phyloP scores from a whole-genome alignment of 1,284 basidiomycete species.

The Ceratobasidium sp. region DNA sequence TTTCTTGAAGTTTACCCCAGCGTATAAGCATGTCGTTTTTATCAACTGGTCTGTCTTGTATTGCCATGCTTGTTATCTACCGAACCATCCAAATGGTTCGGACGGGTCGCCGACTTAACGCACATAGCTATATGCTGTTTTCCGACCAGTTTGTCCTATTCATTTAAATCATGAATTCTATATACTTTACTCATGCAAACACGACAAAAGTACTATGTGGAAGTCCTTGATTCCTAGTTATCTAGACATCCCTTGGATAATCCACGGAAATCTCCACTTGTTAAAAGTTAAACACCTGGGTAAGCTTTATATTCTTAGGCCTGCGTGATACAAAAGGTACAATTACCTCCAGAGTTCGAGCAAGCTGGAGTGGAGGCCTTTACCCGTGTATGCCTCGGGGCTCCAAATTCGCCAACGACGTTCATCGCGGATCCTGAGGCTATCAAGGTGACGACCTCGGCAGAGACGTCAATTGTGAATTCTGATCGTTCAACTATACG shows the following conservation, averaged over 20 bases:
- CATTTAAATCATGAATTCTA: background rate
- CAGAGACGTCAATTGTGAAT: no score
- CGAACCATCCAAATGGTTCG: background rate
- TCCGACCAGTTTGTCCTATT: background rate
- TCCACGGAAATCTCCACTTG: slow-evolving; percentile 7
- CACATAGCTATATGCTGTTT: background rate
- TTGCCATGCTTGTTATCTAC: slow-evolving; percentile 6
- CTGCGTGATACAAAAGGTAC: background rate
- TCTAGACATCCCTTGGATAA: background rate
- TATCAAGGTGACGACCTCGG: no score
- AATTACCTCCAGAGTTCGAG: background rate
- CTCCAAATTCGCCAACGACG: no score
- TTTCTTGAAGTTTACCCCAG: no score
- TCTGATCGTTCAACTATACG: no score
- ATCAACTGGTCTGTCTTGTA: slow-evolving; percentile 48
- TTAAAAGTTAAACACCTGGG: background rate
- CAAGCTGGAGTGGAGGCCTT: slow-evolving; percentile 16
- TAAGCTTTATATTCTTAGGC: background rate
- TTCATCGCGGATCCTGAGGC: no score
- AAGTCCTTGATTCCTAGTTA: background rate
- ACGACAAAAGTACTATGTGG: background rate
- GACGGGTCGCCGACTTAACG: slow-evolving; percentile 1
- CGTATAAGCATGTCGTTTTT: slow-evolving; percentile 44
- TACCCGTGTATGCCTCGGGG: no score
- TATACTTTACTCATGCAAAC: no score